phyloP scores from a whole-genome alignment of 2,329 filamentous ascomycete genomes.

The Metarhizium robertsii region DNA sequence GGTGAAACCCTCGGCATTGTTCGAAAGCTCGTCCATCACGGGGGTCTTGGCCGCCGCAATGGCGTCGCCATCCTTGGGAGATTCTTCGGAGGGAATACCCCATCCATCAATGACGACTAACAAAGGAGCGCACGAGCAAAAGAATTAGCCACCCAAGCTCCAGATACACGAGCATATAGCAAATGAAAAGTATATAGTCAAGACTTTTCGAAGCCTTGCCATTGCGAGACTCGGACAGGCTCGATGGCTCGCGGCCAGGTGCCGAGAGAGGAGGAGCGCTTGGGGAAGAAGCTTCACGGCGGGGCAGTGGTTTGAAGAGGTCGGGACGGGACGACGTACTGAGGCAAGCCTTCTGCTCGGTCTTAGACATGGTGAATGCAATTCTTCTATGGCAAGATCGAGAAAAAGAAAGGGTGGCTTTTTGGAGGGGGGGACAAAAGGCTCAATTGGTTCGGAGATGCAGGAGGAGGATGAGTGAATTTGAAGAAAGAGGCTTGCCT shows the following conservation, averaged over 20 bases:
- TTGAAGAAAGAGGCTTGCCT: slow-evolving; percentile 1
- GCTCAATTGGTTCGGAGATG: slow-evolving; percentile 1
- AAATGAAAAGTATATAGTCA: slow-evolving; percentile 34
- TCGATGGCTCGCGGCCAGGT: slow-evolving; percentile 10
- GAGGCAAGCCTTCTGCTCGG: slow-evolving; percentile 52
- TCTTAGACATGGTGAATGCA: slow-evolving; percentile 37
- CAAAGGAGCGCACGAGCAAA: slow-evolving; percentile 35
- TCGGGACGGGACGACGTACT: slow-evolving; percentile 39
- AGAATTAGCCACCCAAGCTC: slow-evolving; percentile 52
- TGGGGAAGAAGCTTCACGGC: slow-evolving; percentile 5
- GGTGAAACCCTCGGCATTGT: slow-evolving; percentile 74
- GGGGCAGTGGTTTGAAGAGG: slow-evolving; percentile 16
- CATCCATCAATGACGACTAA: slow-evolving; percentile 98
- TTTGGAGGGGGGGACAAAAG: not conserved
- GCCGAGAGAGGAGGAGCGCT: slow-evolving; percentile 9
- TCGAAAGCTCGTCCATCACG: slow-evolving; percentile 86
- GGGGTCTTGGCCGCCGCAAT: slow-evolving; percentile 91
- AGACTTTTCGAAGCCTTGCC: slow-evolving; percentile 8
- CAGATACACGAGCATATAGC: slow-evolving; percentile 46
- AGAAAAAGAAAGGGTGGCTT: not conserved
- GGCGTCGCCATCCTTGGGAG: slow-evolving; percentile 84
- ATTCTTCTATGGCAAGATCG: not conserved
- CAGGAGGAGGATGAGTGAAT: slow-evolving; percentile 4
- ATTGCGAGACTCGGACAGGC: not conserved
- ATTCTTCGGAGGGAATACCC: slow-evolving; percentile 76